Percentiles rank a stretch among this genome's conserved stretches.
Conservation (phyloP, 768 basidiomycete genomes). For the Russula sp. region DNA sequence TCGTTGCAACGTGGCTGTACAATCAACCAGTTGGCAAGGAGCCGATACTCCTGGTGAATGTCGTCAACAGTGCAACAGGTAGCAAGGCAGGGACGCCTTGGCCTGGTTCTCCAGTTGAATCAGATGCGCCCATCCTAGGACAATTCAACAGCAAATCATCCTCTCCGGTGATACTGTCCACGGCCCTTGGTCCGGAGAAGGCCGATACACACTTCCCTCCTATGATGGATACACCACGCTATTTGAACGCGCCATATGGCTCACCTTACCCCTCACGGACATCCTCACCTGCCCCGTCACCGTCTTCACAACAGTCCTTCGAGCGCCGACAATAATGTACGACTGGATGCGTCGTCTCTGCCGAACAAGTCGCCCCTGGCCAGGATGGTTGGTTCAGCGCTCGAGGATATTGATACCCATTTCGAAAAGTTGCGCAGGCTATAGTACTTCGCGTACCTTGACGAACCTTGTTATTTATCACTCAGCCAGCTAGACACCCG, state of each 20-base stretch:
- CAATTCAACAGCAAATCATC: conserved; percentile 46
- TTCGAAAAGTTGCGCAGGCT: conserved; percentile 9
- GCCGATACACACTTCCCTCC: conserved; percentile 33
- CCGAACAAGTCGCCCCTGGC: not conserved
- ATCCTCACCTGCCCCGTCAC: conserved; percentile 34
- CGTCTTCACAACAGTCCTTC: conserved; percentile 17
- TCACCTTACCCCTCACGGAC: conserved; percentile 44
- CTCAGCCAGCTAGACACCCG: not conserved
- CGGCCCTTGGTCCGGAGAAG: conserved; percentile 24
- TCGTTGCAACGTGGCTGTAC: conserved; percentile 91
- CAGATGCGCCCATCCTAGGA: conserved; percentile 53
- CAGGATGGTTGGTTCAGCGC: not conserved
- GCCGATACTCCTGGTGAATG: conserved; percentile 28
- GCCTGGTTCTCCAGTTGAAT: conserved; percentile 39
- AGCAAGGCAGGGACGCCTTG: conserved; percentile 31
- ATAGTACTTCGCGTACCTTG: conserved; percentile 1
- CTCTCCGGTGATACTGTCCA: conserved; percentile 45
- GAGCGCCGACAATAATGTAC: conserved; percentile 8
- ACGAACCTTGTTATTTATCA: conserved; percentile 9
- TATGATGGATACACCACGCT: conserved; percentile 38
- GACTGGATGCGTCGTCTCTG: not conserved
- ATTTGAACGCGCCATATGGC: conserved; percentile 43
- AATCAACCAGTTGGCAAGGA: conserved; percentile 58
- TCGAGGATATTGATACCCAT: conserved; percentile 19
- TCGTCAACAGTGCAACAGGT: conserved; percentile 27